Evolutionary conservation across 805 yeast species (phyloP), one percentile per base, ranked within the genome.

Genomic region (Candida cerambycidarum): DNA sequence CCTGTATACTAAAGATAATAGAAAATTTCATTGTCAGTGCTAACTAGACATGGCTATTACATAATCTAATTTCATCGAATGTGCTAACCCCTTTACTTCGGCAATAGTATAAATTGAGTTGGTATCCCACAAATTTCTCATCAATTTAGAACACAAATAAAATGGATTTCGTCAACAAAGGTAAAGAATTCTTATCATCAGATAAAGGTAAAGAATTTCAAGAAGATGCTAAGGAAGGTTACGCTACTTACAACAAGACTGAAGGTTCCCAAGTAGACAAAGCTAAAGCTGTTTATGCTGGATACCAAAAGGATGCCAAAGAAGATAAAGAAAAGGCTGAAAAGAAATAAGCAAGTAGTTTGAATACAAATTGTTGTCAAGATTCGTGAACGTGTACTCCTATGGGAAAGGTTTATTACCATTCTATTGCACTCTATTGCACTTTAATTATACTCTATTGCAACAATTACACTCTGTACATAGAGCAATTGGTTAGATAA

Each of bases 161-260:
- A 39, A 49, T 49, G 51, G 62, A 61, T 50, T 52, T 66, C 41
- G 30, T 63, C 32, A 62, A 62, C 50, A 57, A 66, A 45, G 68
- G 67, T 41, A 54, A 62, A 44, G 56, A 53, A 38, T 57, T 59
- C 23, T 52, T 52, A 38, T 53, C 48, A 14, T 58, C 59, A 36
- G 53, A 58, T 33, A 54, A 55, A 42, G 65, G 61, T 35, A 48
- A 49, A 40, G 54, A 55, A 11, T 53, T 56, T 42, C 40, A 50
- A 23, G 59, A 59, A 41, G 71, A 65, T 28, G 71, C 69, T 36
- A 54, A 69, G 53, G 61, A 56, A 17, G 72, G 65, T 29, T 67
- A 59, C 62, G 45, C 49, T 24, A 57, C 61, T 38, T 67, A 56
- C 63, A 48, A 50, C 57, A 53, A 51, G 43, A 53, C 62, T 25